These are phyloP conservation scores for Backusella tuberculispora DNA, from an alignment of 192 early-diverging fungal genomes.

Conservation along the genomic window DNA sequence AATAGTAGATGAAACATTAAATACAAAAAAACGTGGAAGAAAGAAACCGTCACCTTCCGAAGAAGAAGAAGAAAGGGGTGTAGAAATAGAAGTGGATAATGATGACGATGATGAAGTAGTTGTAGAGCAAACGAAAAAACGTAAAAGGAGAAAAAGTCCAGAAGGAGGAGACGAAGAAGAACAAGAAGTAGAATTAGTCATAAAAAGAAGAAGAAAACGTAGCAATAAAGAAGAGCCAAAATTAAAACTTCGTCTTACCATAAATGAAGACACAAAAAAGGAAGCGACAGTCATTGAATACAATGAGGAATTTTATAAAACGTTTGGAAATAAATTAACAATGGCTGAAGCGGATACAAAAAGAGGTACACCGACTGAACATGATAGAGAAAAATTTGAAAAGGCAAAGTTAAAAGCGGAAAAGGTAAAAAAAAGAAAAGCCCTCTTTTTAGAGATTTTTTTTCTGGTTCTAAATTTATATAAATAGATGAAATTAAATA, in stretches of 20 bases:
- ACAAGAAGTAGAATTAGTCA: not conserved
- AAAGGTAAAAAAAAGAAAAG: slow-evolving; percentile 30
- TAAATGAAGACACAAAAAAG: not conserved
- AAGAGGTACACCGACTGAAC: slow-evolving; percentile 52
- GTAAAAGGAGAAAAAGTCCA: not conserved
- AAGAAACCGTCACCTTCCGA: not conserved
- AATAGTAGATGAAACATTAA: not conserved
- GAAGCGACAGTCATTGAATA: not conserved
- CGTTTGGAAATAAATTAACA: slow-evolving; percentile 57
- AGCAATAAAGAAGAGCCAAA: not conserved
- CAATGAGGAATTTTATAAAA: slow-evolving; percentile 30
- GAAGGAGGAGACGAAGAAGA: not conserved
- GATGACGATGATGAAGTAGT: not conserved
- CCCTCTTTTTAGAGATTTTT: not conserved
- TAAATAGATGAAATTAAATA: not conserved
- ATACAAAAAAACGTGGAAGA: not conserved
- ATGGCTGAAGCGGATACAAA: slow-evolving; percentile 56
- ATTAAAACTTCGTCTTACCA: not conserved
- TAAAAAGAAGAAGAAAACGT: too few relatives aligned
- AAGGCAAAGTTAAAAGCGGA: slow-evolving; percentile 46
- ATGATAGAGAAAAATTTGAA: slow-evolving; percentile 58
- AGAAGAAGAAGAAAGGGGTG: not conserved
- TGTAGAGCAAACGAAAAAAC: not conserved
- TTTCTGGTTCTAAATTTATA: not conserved
- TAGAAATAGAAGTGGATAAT: not conserved